phyloP scores from a whole-genome alignment of 495 filamentous ascomycete genomes.

The Penicillium paradoxum region DNA sequence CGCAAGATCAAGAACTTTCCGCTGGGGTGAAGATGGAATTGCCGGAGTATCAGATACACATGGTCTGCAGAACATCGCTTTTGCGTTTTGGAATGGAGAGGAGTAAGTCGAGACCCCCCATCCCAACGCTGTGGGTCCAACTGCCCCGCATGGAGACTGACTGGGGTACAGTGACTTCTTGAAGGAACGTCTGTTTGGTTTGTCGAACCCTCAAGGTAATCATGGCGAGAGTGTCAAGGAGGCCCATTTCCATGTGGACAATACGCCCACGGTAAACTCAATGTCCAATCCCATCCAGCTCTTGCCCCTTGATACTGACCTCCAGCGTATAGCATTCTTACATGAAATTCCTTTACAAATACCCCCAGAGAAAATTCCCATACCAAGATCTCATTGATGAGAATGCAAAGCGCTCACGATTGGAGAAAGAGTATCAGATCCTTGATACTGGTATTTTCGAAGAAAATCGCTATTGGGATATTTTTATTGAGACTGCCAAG shows the following conservation, averaged over 20 bases:
- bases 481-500: conserved; percentile 94
- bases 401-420: conserved; percentile 67
- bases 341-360: conserved; percentile 98
- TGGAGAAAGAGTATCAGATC: conserved; percentile 85
- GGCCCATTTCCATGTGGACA: conserved; percentile 92
- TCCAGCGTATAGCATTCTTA: conserved; percentile 71
- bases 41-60: conserved; percentile 92
- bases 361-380: conserved; percentile 85
- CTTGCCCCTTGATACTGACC: not conserved
- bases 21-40: conserved; percentile 97
- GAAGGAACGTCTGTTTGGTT: conserved; percentile 89
- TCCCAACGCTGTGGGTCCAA: not conserved
- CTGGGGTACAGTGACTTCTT: conserved; percentile 63
- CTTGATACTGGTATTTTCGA: conserved; percentile 87
- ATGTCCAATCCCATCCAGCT: not conserved
- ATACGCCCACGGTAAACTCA: conserved; percentile 59
- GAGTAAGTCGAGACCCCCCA: conserved; percentile 55
- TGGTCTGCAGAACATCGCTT: conserved; percentile 83
- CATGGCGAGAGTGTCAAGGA: conserved; percentile 97
- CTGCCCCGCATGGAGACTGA: not conserved
- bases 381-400: conserved; percentile 82
- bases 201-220: conserved; percentile 93
- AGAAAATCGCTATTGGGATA: conserved; percentile 95
- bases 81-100: conserved; percentile 96
- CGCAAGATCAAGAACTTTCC: conserved; percentile 77